A percentile compares a stretch with the other conserved stretches of the same genome.
Conservation (phyloP, 1,284 basidiomycete genomes). For the Tremellales sp. region DNA sequence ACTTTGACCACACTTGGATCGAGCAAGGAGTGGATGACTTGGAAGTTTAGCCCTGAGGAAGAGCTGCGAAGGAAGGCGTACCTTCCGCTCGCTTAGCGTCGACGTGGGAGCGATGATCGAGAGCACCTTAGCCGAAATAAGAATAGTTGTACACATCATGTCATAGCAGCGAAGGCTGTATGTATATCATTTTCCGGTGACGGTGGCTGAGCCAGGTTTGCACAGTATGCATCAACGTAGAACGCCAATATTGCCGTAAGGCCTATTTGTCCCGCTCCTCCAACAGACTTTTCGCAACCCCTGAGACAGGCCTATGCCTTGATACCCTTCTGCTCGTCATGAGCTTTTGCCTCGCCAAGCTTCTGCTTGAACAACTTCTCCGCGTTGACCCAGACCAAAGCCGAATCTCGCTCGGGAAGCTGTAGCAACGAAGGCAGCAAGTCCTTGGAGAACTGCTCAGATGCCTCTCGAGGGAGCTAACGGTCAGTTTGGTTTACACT, state of each 20-base stretch:
- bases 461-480: constrained; percentile 83
- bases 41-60: constrained; percentile 26
- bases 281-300: too few relatives aligned
- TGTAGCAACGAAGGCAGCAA: constrained; percentile 80
- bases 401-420: constrained; percentile 63
- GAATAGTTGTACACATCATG: too few relatives aligned
- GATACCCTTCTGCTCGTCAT: constrained; percentile 41
- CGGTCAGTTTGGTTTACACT: not conserved
- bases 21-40: constrained; percentile 20
- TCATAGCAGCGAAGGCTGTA: too few relatives aligned
- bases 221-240: too few relatives aligned
- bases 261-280: too few relatives aligned
- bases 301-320: constrained; percentile 20
- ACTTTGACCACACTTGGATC: too few relatives aligned
- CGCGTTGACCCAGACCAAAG: constrained; percentile 85
- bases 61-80: constrained; percentile 20
- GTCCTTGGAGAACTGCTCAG: constrained; percentile 91
- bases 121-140: too few relatives aligned
- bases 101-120: too few relatives aligned
- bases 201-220: too few relatives aligned
- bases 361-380: constrained; percentile 81
- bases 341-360: constrained; percentile 53
- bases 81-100: constrained; percentile 17
- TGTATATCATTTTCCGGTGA: too few relatives aligned
- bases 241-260: too few relatives aligned